phyloP scores from a whole-genome alignment of 805 yeast genomes.

The Deakozyma indianensis region DNA sequence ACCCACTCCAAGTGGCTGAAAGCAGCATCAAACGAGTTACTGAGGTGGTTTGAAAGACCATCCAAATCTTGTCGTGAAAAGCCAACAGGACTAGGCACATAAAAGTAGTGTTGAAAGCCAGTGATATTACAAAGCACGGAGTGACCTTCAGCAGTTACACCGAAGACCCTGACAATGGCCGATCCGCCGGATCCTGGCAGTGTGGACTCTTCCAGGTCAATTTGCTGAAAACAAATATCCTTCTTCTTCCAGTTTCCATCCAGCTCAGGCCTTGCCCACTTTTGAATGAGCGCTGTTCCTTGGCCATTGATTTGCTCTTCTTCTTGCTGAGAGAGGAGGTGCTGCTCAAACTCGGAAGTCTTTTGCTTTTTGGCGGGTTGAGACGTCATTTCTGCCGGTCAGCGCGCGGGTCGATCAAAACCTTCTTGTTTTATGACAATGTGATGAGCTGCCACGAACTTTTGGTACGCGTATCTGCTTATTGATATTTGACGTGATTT shows the following conservation, averaged over 20 bases:
- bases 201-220: slow-evolving; percentile 82
- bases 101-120: slow-evolving; percentile 81
- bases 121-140: slow-evolving; percentile 82
- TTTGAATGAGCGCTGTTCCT: slow-evolving; percentile 14
- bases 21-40: slow-evolving; percentile 9
- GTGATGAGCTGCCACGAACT: no score
- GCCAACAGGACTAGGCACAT: slow-evolving; percentile 80
- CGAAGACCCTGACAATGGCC: slow-evolving; percentile 62
- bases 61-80: slow-evolving; percentile 43
- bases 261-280: slow-evolving; percentile 45
- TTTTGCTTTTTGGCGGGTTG: background rate
- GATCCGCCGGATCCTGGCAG: slow-evolving; percentile 38
- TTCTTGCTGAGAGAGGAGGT: slow-evolving; percentile 5
- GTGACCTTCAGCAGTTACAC: slow-evolving; percentile 77
- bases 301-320: slow-evolving; percentile 4
- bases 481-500: no score
- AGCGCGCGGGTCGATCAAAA: no score
- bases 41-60: slow-evolving; percentile 33
- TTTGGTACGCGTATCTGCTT: no score
- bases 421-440: no score
- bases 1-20: slow-evolving; percentile 41
- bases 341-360: background rate
- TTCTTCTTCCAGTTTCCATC: slow-evolving; percentile 30
- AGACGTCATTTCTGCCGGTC: background rate
- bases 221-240: slow-evolving; percentile 41